Evolutionary conservation across 2,329 filamentous ascomycete genomes (phyloP).

Genomic region (Calonectria montana): DNA sequence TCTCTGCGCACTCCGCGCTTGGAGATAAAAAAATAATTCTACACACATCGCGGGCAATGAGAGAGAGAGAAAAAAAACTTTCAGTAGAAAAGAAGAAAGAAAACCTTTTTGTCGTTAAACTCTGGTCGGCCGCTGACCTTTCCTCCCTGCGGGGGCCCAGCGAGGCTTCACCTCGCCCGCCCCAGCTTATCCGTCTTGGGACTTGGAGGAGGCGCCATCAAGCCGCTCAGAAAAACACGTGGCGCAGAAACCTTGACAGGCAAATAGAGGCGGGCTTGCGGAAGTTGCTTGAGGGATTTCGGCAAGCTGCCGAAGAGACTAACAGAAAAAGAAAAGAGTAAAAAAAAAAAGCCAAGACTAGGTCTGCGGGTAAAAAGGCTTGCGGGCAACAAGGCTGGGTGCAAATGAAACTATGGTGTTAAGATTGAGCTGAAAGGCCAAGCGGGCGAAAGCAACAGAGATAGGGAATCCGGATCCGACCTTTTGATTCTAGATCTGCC

Average conservation of each 20-base stretch:
- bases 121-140: background rate
- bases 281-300: background rate
- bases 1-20: background rate
- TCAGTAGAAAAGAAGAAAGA: background rate
- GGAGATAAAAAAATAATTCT: background rate
- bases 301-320: too few relatives aligned
- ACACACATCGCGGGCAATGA: background rate
- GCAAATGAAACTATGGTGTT: too few relatives aligned
- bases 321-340: background rate
- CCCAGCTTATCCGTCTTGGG: background rate
- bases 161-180: background rate
- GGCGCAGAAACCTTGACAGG: background rate
- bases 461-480: background rate
- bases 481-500: background rate
- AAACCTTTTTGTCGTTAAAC: background rate
- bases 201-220: background rate
- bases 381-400: too few relatives aligned
- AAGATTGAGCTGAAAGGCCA: too few relatives aligned
- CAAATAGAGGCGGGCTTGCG: background rate
- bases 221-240: background rate
- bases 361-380: background rate
- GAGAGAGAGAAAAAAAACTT: background rate
- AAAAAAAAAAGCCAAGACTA: background rate
- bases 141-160: background rate
- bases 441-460: background rate